Conservation (phyloP, 1,139 yeast genomes). For the Blastobotrys indianensis region DNA sequence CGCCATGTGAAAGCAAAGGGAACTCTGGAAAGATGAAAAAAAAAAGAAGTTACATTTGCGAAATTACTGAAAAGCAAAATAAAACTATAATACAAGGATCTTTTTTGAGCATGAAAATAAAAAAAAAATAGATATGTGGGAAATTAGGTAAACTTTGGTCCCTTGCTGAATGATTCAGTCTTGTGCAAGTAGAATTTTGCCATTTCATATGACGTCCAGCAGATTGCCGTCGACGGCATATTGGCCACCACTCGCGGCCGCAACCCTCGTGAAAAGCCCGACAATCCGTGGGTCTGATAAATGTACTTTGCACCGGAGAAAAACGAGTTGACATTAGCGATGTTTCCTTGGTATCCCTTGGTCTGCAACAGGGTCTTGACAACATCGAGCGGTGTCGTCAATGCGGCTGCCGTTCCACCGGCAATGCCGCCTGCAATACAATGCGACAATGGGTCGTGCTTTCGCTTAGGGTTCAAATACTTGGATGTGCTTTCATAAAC, state of each 20-base stretch:
- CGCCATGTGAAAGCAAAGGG: too few relatives aligned
- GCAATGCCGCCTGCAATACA: constrained; percentile 93
- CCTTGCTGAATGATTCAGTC: constrained; percentile 9
- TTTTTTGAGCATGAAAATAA: too few relatives aligned
- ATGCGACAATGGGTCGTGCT: constrained; percentile 85
- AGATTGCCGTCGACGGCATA: constrained; percentile 94
- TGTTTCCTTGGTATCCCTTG: constrained; percentile 44
- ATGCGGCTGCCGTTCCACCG: constrained; percentile 94
- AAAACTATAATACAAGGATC: constrained; percentile 1
- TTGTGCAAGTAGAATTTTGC: constrained; percentile 61
- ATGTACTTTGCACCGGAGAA: constrained; percentile 66
- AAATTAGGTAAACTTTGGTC: background rate
- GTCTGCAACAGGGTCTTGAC: constrained; percentile 89
- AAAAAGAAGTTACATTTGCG: background rate
- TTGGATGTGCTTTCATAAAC: constrained; percentile 82
- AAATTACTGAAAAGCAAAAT: background rate
- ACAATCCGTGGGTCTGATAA: constrained; percentile 56
- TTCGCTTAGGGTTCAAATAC: constrained; percentile 67
- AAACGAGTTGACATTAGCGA: constrained; percentile 57
- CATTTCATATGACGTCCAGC: constrained; percentile 98
- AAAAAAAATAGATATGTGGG: too few relatives aligned
- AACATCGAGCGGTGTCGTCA: constrained; percentile 94
- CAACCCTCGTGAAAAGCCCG: constrained; percentile 77
- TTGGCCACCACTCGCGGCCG: constrained; percentile 89
- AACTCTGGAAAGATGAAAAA: constrained; percentile 6